Percentiles rank a stretch among this genome's conserved stretches.
Evolutionary conservation across 2,329 filamentous ascomycete species (phyloP).

Genomic region (Penicillium sp.): DNA sequence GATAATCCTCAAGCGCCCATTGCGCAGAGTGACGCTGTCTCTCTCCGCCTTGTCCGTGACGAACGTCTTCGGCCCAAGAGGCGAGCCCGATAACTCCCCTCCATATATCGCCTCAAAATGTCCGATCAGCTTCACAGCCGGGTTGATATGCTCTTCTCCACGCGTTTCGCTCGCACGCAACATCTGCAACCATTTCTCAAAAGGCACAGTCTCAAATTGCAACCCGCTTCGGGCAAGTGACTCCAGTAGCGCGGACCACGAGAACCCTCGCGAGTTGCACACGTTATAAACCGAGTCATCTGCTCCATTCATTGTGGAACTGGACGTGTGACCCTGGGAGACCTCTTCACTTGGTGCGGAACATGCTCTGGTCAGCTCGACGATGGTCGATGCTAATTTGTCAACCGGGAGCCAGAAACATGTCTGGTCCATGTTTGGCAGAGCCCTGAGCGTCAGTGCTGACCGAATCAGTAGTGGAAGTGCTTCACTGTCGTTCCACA

Average conservation of each 20-base stretch:
- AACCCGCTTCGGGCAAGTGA: slow-evolving; percentile 32
- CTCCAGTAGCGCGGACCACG: slow-evolving; percentile 35
- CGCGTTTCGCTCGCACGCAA: slow-evolving; percentile 29
- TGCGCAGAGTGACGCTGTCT: slow-evolving; percentile 29
- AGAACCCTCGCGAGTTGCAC: slow-evolving; percentile 31
- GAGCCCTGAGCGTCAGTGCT: slow-evolving; percentile 25
- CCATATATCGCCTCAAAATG: slow-evolving; percentile 33
- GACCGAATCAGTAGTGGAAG: slow-evolving; percentile 35
- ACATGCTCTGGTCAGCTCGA: slow-evolving; percentile 26
- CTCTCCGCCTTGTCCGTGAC: slow-evolving; percentile 29
- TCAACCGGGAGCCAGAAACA: slow-evolving; percentile 37
- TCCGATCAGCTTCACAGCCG: slow-evolving; percentile 32
- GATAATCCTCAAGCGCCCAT: slow-evolving; percentile 27
- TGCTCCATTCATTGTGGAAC: background rate
- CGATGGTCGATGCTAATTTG: slow-evolving; percentile 24
- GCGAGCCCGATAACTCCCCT: background rate
- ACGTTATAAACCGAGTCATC: slow-evolving; percentile 34
- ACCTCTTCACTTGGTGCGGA: background rate
- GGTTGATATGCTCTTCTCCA: slow-evolving; percentile 31
- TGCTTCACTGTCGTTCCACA: slow-evolving; percentile 37
- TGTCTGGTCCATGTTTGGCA: slow-evolving; percentile 24
- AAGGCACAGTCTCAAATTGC: slow-evolving; percentile 33
- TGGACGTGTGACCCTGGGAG: background rate
- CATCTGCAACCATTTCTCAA: slow-evolving; percentile 34
- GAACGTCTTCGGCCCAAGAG: slow-evolving; percentile 16